phyloP scores from a whole-genome alignment of 805 yeast genomes.

The Metschnikowia orientalis region DNA sequence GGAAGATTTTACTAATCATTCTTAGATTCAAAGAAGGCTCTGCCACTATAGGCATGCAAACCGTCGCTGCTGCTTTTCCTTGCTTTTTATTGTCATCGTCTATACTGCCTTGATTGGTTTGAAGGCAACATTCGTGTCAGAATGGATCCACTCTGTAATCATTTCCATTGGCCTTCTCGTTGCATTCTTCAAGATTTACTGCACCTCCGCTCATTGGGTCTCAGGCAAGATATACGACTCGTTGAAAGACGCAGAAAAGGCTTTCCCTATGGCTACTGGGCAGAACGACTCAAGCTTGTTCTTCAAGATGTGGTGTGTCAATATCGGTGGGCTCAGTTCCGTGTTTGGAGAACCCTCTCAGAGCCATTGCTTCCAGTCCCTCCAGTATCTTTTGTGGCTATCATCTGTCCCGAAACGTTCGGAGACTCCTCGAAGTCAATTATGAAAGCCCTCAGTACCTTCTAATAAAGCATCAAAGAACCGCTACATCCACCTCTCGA shows the following conservation, averaged over 20 bases:
- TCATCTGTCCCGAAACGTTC: too few relatives aligned
- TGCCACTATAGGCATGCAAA: conserved; percentile 12
- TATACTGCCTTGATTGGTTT: conserved; percentile 80
- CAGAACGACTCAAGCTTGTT: conserved; percentile 15
- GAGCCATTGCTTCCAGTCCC: conserved; percentile 43
- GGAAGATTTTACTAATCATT: too few relatives aligned
- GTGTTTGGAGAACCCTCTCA: conserved; percentile 29
- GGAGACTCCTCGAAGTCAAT: too few relatives aligned
- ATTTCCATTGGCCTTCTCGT: conserved; percentile 36
- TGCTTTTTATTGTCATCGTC: conserved; percentile 59
- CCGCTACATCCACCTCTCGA: too few relatives aligned
- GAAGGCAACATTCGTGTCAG: conserved; percentile 77
- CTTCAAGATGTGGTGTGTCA: conserved; percentile 14
- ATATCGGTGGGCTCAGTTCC: conserved; percentile 12
- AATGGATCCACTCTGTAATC: conserved; percentile 59
- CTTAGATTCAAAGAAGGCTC: too few relatives aligned
- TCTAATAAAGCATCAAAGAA: too few relatives aligned
- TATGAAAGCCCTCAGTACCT: too few relatives aligned
- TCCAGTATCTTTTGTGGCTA: conserved; percentile 38
- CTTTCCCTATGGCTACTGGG: conserved; percentile 4
- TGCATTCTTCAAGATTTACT: conserved; percentile 30
- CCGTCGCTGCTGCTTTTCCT: conserved; percentile 37
- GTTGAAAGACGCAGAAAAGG: conserved; percentile 24
- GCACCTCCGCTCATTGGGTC: conserved; percentile 36
- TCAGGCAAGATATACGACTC: conserved; percentile 42